Evolutionary conservation across 2,329 filamentous ascomycete species (phyloP).

Genomic region (Penicillium paneum): DNA sequence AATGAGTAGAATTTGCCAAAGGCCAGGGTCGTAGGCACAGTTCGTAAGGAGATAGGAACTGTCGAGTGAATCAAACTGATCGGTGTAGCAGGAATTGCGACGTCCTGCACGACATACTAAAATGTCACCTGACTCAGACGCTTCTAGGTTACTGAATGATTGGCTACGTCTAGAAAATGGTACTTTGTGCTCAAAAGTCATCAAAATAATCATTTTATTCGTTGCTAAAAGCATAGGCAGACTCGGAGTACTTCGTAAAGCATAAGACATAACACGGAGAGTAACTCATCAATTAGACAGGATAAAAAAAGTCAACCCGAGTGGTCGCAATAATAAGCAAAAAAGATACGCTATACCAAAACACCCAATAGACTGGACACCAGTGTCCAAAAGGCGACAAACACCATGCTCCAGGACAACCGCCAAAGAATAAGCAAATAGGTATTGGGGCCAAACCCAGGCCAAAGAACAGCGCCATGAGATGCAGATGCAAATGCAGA

Average conservation of each 20-base stretch:
- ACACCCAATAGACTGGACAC: slow-evolving; percentile 3
- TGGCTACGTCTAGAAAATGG: not conserved
- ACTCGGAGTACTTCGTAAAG: slow-evolving; percentile 12
- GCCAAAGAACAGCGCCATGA: slow-evolving; percentile 11
- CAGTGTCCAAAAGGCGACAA: slow-evolving; percentile 3
- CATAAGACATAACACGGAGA: slow-evolving; percentile 12
- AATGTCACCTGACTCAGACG: too few relatives aligned
- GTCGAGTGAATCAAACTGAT: slow-evolving; percentile 28
- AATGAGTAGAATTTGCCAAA: slow-evolving; percentile 36
- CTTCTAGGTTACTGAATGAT: too few relatives aligned
- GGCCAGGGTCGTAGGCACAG: slow-evolving; percentile 34
- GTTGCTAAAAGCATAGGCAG: not conserved
- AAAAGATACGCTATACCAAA: slow-evolving; percentile 1
- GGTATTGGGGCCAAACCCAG: not conserved
- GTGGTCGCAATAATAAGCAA: not conserved
- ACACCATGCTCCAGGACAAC: not conserved
- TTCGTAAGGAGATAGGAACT: slow-evolving; percentile 42
- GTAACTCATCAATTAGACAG: slow-evolving; percentile 9
- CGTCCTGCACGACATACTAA: too few relatives aligned
- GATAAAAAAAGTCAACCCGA: slow-evolving; percentile 1
- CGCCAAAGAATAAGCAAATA: slow-evolving; percentile 4
- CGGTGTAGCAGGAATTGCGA: slow-evolving; percentile 9
- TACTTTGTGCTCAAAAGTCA: not conserved
- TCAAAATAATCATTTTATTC: slow-evolving; percentile 8
- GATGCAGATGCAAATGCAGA: slow-evolving; percentile 19